Conservation (phyloP, 139 green algal genomes). For the Mesotaenium endlicherianum region DNA sequence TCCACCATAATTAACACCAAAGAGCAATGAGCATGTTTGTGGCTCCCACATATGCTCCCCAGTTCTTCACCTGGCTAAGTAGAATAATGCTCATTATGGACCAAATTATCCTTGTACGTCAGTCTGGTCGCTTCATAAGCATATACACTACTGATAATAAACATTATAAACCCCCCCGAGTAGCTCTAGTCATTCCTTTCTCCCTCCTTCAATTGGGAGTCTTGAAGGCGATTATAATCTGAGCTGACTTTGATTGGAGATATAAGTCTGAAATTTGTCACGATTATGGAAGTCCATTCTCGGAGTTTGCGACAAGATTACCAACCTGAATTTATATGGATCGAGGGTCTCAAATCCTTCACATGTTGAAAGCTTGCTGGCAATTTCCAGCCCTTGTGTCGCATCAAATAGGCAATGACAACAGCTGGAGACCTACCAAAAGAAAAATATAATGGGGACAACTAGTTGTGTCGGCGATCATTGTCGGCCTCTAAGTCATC, state of each 20-base stretch:
- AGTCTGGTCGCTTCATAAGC: too few species aligned
- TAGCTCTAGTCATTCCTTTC: not conserved
- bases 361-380: constrained; percentile 78
- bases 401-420: constrained; percentile 82
- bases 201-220: not conserved
- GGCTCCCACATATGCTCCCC: too few species aligned
- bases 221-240: not conserved
- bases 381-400: constrained; percentile 68
- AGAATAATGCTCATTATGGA: too few species aligned
- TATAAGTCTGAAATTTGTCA: not conserved
- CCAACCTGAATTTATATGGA: constrained; percentile 47
- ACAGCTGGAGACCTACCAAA: constrained; percentile 52
- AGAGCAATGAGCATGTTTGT: too few species aligned
- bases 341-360: constrained; percentile 63
- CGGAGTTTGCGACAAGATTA: not conserved
- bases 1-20: too few species aligned
- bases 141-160: too few species aligned
- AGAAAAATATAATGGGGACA: constrained; percentile 2
- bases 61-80: too few species aligned
- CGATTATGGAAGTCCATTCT: not conserved
- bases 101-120: too few species aligned
- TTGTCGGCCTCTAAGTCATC: not conserved
- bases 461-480: not conserved
- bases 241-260: not conserved
- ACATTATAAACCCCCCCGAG: not conserved